phyloP scores from a whole-genome alignment of 148 eudicot genomes.

The Vaccinium myrtillus region DNA sequence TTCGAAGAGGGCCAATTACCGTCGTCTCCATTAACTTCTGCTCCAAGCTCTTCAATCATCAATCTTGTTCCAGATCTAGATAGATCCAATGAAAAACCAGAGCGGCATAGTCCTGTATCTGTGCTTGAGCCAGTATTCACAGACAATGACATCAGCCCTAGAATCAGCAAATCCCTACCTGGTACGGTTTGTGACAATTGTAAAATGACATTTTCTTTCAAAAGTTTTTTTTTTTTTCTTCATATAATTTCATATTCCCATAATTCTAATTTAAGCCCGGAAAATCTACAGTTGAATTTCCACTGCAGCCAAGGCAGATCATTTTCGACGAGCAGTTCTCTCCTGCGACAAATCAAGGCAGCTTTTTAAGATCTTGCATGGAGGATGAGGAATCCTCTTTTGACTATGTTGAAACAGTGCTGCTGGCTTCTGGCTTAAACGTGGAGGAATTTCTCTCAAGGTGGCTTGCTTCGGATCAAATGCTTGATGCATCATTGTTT shows the following conservation, averaged over 20 bases:
- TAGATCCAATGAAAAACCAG: constrained; percentile 41
- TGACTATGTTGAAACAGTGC: constrained; percentile 76
- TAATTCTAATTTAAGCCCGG: constrained; percentile 16
- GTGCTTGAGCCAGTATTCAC: constrained; percentile 78
- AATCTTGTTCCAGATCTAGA: constrained; percentile 39
- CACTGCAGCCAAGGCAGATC: constrained; percentile 58
- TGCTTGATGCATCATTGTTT: constrained; percentile 71
- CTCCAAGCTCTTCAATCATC: constrained; percentile 33
- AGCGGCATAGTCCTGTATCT: constrained; percentile 82
- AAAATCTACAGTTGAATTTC: constrained; percentile 43
- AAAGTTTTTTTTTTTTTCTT: not conserved
- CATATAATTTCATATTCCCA: not conserved
- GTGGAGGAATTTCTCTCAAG: constrained; percentile 70
- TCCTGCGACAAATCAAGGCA: constrained; percentile 23
- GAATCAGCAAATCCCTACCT: constrained; percentile 36
- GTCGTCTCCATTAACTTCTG: constrained; percentile 43
- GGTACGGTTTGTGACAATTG: constrained; percentile 35
- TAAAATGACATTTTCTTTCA: not conserved
- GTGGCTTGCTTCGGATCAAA: constrained; percentile 55
- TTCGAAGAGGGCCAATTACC: constrained; percentile 33
- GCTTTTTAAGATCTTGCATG: constrained; percentile 25
- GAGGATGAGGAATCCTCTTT: constrained; percentile 66
- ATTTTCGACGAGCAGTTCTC: constrained; percentile 52
- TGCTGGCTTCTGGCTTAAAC: constrained; percentile 72
- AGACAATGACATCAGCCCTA: constrained; percentile 73